Base-by-base conservation (phyloP, 2,329 filamentous ascomycete species). In the Ophiognomonia clavigignenti-juglandacearum region DNA sequence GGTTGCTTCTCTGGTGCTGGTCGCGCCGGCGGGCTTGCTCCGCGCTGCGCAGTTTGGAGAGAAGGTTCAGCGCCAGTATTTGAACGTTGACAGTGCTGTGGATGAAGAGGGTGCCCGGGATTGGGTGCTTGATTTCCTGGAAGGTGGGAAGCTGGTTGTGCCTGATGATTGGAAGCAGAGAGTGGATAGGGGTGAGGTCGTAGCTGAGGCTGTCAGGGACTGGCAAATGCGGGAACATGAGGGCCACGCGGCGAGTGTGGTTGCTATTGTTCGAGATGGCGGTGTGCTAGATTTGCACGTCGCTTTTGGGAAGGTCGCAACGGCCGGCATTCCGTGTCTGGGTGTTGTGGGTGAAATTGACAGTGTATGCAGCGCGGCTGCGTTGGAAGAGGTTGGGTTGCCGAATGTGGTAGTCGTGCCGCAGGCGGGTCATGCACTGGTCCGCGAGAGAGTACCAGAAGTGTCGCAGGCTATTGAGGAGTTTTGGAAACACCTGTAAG, bases 11-110 rank as follows among this genome's bases (percentile, higher is more conserved):
- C 61, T 71, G 39, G 59, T 59, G 0, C 58, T 77, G 0, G 56
- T 77, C n/a, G 73, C 74, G 1, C 73, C 74, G 0, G 73, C 70
- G 0, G 74, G 74, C 0, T 54, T 76, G 1, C 49, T 74, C 1
- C 56, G 55, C 10, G 44, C 53, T 0, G 29, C 53, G 0, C 24
- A 58, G 4, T 65, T 72, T 35, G 53, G 55, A 0, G 53, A 63
- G 26, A 53, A 62, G 27, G 45, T 66, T 37, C 53, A 53, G 13
- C 36, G 16, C 8, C 27, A 23, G 18, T 47, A 43, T 3, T 18
- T 39, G 18, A 39, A 43, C 4, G 3, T 49, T 2, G 61, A 62
- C 8, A n/a, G n/a, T n/a, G 60, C 54, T 2, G 56, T 46, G 0
- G 57, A 68, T 2, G 65, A 69, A 18, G 54, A 41, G 0, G 58